A percentile compares a stretch with the other conserved stretches of the same genome.
Conservation (phyloP, 176 grass and related monocot genomes). For the Calamus simplicifolius region DNA sequence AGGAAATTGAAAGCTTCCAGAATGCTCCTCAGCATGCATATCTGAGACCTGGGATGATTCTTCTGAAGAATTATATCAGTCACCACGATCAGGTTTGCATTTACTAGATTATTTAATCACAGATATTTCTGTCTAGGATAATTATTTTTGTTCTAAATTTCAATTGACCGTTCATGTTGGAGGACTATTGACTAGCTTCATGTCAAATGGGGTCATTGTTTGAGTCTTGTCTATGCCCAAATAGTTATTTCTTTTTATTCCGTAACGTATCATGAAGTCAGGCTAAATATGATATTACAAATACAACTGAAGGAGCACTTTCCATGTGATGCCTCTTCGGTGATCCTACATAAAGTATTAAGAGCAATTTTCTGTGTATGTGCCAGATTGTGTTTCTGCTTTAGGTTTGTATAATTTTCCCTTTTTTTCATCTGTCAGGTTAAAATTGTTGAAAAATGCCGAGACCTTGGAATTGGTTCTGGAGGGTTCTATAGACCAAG, state of each 20-base stretch:
- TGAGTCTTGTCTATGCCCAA: too few relatives aligned
- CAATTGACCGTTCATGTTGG: neutral
- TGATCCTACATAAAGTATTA: too few relatives aligned
- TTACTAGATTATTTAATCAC: neutral
- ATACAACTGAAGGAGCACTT: too few relatives aligned
- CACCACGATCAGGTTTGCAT: constrained; percentile 6
- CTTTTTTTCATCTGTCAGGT: constrained; percentile 20
- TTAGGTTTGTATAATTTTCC: neutral
- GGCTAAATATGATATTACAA: too few relatives aligned
- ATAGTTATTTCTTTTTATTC: too few relatives aligned
- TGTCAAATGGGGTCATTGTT: too few relatives aligned
- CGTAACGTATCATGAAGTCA: too few relatives aligned
- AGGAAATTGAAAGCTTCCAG: neutral
- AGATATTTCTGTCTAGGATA: neutral
- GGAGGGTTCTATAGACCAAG: constrained; percentile 53
- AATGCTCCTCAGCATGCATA: neutral
- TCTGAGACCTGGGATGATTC: constrained; percentile 13
- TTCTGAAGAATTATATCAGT: constrained; percentile 8
- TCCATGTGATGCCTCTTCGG: too few relatives aligned
- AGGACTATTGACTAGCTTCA: too few relatives aligned
- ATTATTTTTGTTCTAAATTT: neutral
- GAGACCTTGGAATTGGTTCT: constrained; percentile 23
- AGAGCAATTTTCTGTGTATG: too few relatives aligned
- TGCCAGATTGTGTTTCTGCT: too few relatives aligned
- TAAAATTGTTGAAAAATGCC: constrained; percentile 42